Evolutionary conservation across 306 rosid genomes (phyloP), one percentile per base, ranked within the genome.

Genomic region (Dryas alaskensis): DNA sequence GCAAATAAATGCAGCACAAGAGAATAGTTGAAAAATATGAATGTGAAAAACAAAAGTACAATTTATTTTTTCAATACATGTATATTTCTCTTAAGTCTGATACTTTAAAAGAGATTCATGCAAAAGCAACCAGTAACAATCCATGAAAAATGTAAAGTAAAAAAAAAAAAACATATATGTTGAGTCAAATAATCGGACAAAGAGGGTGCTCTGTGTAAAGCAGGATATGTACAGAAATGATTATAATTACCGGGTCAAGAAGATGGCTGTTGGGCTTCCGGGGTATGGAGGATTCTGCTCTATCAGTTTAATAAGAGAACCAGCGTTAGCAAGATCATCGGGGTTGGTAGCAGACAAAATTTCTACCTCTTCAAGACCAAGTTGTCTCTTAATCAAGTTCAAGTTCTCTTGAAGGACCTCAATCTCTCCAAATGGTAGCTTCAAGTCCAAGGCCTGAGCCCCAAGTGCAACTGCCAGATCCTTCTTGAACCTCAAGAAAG

Each of bases 191-290:
- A 31, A 31, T 31, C 37, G 37, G 37, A 31, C 37, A 31, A 31
- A 31, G 37, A 31, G 2, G 37, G 37, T 31, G 37, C 37, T 31
- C 37, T 31, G 3, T 31, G 37, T 31, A 31, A 31, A 31, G 63
- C 45, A 60, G 37, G 0, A 10, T 10, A 52, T 2, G 49, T 4
- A 37, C 1, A 46, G 7, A 12, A 27, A 57, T 7, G 22, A 13
- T 43, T 3, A 39, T 42, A 9, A 1, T 40, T 84, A 84, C 78
- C 75, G 42, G 37, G 80, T 80, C 70, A 87, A 85, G 82, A 93
- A 93, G 78, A 93, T 85, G 69, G 97, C 93, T 67, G 97, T 91
- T 7, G 96, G 98, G 72, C 54, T 90, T 83, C 98, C 96, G 37
- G 98, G 98, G 51, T 89, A 76, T 47, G 97, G 96, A 82, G 97